phyloP scores from a whole-genome alignment of 2,329 filamentous ascomycete genomes.

The Fusarium xylarioides region DNA sequence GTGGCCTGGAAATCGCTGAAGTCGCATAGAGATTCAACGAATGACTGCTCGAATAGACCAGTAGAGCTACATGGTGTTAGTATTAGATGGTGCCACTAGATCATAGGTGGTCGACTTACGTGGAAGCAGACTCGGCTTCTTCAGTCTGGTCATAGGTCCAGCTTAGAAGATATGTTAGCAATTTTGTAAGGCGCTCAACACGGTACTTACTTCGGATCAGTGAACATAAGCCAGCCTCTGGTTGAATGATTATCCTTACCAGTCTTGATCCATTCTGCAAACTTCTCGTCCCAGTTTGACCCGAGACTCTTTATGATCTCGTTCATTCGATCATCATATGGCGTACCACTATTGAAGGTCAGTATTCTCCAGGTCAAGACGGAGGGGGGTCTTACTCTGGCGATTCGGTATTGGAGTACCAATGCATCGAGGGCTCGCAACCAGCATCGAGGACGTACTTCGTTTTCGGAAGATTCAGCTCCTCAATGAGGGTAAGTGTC shows the following conservation, averaged over 20 bases:
- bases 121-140: background rate
- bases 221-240: slow-evolving; percentile 15
- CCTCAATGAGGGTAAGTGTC: background rate
- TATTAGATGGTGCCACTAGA: fast-evolving
- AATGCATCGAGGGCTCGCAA: slow-evolving; percentile 8
- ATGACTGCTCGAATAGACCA: slow-evolving; percentile 19
- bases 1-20: slow-evolving; percentile 25
- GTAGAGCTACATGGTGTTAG: background rate
- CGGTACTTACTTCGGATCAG: background rate
- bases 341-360: background rate
- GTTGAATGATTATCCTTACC: slow-evolving; percentile 12
- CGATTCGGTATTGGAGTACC: background rate
- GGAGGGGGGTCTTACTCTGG: background rate
- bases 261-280: background rate
- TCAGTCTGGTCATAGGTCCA: slow-evolving; percentile 5
- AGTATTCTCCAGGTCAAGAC: fast-evolving
- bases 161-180: fast-evolving
- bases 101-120: background rate
- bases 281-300: background rate
- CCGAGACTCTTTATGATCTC: background rate
- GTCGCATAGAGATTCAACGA: slow-evolving; percentile 18
- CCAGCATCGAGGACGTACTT: background rate
- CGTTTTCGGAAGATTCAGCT: background rate
- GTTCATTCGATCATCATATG: background rate
- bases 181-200: fast-evolving